These are phyloP conservation scores for Fraxinus albicans DNA, from an alignment of 305 asterid genomes.

Conservation along the genomic window DNA sequence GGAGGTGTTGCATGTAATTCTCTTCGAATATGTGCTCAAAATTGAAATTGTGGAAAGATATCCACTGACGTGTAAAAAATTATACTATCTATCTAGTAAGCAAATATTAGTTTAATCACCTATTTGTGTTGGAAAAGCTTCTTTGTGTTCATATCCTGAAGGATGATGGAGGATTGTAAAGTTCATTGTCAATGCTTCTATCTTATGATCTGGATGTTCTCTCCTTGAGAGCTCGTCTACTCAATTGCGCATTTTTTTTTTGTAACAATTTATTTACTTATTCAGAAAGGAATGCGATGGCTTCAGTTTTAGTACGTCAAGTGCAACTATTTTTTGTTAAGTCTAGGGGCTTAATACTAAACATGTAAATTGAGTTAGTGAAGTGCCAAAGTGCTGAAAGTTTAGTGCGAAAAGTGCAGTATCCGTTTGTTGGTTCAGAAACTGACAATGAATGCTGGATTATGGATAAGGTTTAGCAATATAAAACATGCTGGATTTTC, in stretches of 20 bases:
- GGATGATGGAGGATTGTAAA: background rate
- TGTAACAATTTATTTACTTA: too few relatives aligned
- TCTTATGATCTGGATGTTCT: background rate
- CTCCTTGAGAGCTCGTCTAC: background rate
- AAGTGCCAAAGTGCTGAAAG: background rate
- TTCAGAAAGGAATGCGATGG: background rate
- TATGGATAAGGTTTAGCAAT: background rate
- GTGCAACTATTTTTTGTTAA: background rate
- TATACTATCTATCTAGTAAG: background rate
- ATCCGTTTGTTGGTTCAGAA: background rate
- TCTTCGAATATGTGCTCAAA: background rate
- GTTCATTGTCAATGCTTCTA: too few relatives aligned
- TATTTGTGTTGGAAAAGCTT: background rate
- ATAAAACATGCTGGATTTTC: background rate
- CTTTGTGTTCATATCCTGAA: background rate
- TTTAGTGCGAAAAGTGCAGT: background rate
- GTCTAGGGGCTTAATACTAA: background rate
- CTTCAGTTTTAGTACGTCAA: background rate
- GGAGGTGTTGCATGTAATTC: background rate
- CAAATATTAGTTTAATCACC: background rate
- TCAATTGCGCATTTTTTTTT: too few relatives aligned
- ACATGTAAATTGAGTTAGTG: background rate
- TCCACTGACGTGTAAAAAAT: background rate
- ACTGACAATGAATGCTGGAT: background rate
- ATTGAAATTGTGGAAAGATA: background rate